Evolutionary conservation across 2,329 filamentous ascomycete species (phyloP), one percentile per base, ranked within the genome.

Genomic region (Colletotrichum cordylinicola): DNA sequence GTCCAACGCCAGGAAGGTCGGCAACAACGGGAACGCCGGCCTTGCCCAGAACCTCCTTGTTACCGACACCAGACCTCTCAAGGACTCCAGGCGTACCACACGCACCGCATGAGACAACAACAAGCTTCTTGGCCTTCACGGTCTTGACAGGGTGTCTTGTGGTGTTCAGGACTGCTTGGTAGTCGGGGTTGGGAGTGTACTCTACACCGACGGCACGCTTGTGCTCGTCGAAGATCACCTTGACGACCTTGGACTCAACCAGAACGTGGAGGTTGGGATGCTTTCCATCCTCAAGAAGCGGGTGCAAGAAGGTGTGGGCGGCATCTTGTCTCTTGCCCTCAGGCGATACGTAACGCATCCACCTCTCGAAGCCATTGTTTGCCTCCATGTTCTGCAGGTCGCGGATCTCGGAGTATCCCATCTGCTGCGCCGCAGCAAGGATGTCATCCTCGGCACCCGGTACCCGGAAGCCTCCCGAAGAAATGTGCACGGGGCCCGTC

Each of bases 141-240:
- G 69, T 69, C 43, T 52, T 64, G n/a, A 77, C 58, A 6, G 77
- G 75, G 0, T 73, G 75, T 21, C 65, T 37, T 1, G 77, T 78
- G 2, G 77, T 77, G 43, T 35, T 77, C n/a, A 78, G 37, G 9
- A 60, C 33, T 7, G 76, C 69, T 37, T 83, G 81, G 29, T 80
- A 80, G 6, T 70, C 73, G 8, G 82, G 68, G 31, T 81, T 90
- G 33, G 88, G 87, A 24, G 88, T 86, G 77, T 90, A 92, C 78
- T 93, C 90, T 3, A 94, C 88, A 0, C 92, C 92, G 0, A 87
- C 84, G 4, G 92, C 93, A 52, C 85, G 81, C 56, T 87, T 90
- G 4, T 86, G 84, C 6, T 90, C 85, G 15, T 78, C 76, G 66
- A 93, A 90, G 7, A 92, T 72, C 1, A 79, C 72, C 8, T 69